These are phyloP conservation scores for Daldinia grandis DNA, from an alignment of 495 filamentous ascomycete species.

Conservation along the genomic window DNA sequence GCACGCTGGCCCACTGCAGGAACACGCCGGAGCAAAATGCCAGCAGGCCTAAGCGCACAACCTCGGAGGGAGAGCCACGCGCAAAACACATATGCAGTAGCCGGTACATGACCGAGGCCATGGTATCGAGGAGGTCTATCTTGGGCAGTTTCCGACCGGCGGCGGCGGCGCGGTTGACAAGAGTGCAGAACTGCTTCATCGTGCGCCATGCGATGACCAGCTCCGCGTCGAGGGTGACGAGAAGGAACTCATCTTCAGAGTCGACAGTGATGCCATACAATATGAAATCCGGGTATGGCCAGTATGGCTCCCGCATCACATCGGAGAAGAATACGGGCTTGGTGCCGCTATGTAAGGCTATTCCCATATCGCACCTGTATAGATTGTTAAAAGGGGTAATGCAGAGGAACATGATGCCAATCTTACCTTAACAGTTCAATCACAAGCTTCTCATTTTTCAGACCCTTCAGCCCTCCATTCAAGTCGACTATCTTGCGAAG, in stretches of 20 bases:
- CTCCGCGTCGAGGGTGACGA: slow-evolving; percentile 21
- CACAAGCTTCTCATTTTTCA: slow-evolving; percentile 43
- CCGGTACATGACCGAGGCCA: slow-evolving; percentile 55
- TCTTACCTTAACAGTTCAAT: slow-evolving; percentile 45
- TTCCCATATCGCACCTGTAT: slow-evolving; percentile 46
- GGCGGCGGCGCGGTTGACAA: slow-evolving; percentile 48
- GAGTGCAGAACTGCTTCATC: slow-evolving; percentile 48
- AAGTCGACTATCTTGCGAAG: slow-evolving; percentile 50
- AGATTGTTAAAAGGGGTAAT: neutral
- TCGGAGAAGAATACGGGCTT: slow-evolving; percentile 48
- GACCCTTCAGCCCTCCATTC: slow-evolving; percentile 46
- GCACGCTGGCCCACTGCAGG: slow-evolving; percentile 49
- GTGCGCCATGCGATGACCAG: slow-evolving; percentile 46
- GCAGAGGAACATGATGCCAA: neutral
- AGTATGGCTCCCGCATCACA: slow-evolving; percentile 38
- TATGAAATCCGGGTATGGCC: slow-evolving; percentile 27
- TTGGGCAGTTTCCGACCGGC: slow-evolving; percentile 37
- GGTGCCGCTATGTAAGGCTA: slow-evolving; percentile 43
- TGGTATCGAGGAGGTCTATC: slow-evolving; percentile 46
- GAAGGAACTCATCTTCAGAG: neutral
- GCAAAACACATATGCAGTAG: slow-evolving; percentile 42
- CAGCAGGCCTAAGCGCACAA: slow-evolving; percentile 52
- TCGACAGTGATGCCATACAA: neutral
- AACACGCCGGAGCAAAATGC: slow-evolving; percentile 52
- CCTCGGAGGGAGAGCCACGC: slow-evolving; percentile 45